Percentiles rank a stretch among this genome's conserved stretches.
Evolutionary conservation across 23 red algal species (phyloP).

Genomic region (Gracilaria gracilis): DNA sequence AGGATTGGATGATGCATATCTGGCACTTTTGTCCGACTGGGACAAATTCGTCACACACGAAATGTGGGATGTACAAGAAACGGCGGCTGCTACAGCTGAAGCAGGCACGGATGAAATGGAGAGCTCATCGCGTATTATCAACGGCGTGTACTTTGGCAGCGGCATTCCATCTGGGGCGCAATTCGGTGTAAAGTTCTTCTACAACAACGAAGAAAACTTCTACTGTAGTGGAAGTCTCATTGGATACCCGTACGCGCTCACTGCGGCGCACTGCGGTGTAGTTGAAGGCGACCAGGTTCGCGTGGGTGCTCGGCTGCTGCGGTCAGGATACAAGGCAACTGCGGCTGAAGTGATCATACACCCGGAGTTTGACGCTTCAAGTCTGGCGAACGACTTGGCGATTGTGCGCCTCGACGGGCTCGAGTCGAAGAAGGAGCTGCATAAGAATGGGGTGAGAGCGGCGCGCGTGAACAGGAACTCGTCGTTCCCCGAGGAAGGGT

Average conservation of each 20-base stretch:
- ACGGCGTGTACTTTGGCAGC: slow-evolving; percentile 45
- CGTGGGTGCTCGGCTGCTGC: slow-evolving; percentile 13
- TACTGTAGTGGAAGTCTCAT: slow-evolving; percentile 74
- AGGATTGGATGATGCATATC: slow-evolving; percentile 4
- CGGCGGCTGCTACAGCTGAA: background rate
- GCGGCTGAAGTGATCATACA: slow-evolving; percentile 41
- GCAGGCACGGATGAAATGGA: slow-evolving; percentile 10
- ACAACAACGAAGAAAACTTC: slow-evolving; percentile 58
- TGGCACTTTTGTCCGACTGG: slow-evolving; percentile 45
- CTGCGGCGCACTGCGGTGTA: slow-evolving; percentile 64
- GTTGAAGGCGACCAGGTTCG: slow-evolving; percentile 45
- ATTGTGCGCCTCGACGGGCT: slow-evolving; percentile 42
- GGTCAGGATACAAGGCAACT: slow-evolving; percentile 17
- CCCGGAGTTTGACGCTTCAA: slow-evolving; percentile 48
- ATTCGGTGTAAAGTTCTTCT: slow-evolving; percentile 74
- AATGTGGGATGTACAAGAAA: slow-evolving; percentile 54
- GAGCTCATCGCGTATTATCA: slow-evolving; percentile 30
- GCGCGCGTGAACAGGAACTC: slow-evolving; percentile 38
- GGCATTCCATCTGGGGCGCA: slow-evolving; percentile 32
- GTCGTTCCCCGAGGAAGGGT: slow-evolving; percentile 38
- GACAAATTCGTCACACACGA: slow-evolving; percentile 52
- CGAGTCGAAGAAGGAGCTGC: background rate
- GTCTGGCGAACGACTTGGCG: slow-evolving; percentile 40
- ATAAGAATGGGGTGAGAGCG: slow-evolving; percentile 25
- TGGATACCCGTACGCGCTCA: slow-evolving; percentile 55